Evolutionary conservation across 345 rosid genomes (phyloP).

Genomic region (Gossypium ekmanianum): DNA sequence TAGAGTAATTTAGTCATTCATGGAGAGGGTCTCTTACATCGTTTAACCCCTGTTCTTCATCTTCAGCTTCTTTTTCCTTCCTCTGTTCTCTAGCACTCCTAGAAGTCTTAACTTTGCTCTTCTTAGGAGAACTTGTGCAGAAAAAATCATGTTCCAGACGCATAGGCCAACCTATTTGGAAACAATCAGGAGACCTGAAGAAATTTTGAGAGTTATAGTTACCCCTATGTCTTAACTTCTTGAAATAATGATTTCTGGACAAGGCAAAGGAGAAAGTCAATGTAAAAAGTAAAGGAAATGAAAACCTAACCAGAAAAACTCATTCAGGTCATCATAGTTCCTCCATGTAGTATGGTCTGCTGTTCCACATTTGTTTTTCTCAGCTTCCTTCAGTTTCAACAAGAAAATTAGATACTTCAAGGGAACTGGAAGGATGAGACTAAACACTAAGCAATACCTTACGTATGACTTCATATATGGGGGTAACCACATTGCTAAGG

Average conservation of each 20-base stretch:
- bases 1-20: neutral
- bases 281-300: neutral
- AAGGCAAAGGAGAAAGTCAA: constrained; percentile 4
- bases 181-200: constrained; percentile 83
- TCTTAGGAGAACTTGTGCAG: constrained; percentile 28
- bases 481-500: constrained; percentile 71
- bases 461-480: constrained; percentile 62
- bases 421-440: constrained; percentile 13
- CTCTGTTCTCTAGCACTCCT: constrained; percentile 26
- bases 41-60: constrained; percentile 66
- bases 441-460: constrained; percentile 40
- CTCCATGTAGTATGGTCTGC: constrained; percentile 92
- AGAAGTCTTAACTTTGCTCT: constrained; percentile 27
- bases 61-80: constrained; percentile 41
- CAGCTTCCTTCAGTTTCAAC: constrained; percentile 65
- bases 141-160: constrained; percentile 67
- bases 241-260: constrained; percentile 12
- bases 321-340: constrained; percentile 96
- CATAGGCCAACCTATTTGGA: constrained; percentile 93
- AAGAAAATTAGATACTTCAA: constrained; percentile 20
- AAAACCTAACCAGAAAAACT: constrained; percentile 74
- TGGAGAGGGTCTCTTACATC: constrained; percentile 17
- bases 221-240: constrained; percentile 6
- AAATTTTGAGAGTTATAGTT: constrained; percentile 20
- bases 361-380: constrained; percentile 70